Conservation (phyloP, 306 rosid species). For the Alnus rubra region DNA sequence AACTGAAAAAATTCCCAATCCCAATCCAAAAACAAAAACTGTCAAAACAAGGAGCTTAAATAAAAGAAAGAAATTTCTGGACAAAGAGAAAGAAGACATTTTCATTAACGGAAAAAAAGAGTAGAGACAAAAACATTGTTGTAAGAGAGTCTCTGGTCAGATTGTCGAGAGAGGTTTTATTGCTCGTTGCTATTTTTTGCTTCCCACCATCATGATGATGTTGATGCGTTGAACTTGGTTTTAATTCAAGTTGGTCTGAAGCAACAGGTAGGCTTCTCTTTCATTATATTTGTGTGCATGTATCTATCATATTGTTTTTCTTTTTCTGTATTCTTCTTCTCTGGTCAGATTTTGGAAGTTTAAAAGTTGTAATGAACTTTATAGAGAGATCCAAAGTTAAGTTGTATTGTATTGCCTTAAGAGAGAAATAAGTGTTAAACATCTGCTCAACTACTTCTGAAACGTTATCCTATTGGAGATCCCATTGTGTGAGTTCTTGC, state of each 20-base stretch:
- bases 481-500: constrained; percentile 35
- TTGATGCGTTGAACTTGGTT: constrained; percentile 32
- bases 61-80: neutral
- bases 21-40: neutral
- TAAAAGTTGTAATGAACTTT: constrained; percentile 22
- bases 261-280: constrained; percentile 27
- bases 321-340: neutral
- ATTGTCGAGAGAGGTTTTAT: constrained; percentile 18
- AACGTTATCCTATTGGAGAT: constrained; percentile 14
- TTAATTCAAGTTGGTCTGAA: constrained; percentile 36
- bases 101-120: neutral
- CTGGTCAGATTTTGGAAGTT: constrained; percentile 25
- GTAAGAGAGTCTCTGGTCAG: constrained; percentile 33
- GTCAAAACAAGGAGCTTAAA: neutral
- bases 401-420: neutral
- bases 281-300: neutral
- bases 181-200: constrained; percentile 47
- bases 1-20: neutral
- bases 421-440: neutral
- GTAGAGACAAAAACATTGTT: constrained; percentile 6
- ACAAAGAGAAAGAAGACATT: neutral
- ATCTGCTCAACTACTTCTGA: neutral
- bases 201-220: constrained; percentile 34
- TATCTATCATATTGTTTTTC: neutral
- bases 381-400: neutral